Conservation (phyloP, 75 land plant genomes). For the Ceratopteris richardii region DNA sequence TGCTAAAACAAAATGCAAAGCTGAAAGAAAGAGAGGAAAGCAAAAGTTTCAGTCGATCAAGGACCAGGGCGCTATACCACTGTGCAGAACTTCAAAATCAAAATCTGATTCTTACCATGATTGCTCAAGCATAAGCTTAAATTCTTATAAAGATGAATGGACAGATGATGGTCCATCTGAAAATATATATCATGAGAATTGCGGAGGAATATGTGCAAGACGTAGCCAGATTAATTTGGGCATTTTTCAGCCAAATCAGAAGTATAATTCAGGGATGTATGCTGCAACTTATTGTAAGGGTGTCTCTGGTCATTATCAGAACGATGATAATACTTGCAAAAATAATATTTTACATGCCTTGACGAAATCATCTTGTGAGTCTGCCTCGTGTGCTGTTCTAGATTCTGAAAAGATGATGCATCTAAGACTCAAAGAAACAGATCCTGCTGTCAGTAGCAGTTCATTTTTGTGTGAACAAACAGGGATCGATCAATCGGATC, state of each 20-base stretch:
- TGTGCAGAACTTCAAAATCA: background rate
- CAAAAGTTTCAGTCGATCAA: background rate
- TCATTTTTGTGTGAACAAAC: background rate
- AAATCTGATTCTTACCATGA: background rate
- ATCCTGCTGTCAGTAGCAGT: slow-evolving; percentile 5
- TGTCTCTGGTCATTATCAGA: background rate
- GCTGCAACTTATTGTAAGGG: background rate
- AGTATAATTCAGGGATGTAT: background rate
- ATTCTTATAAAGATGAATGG: slow-evolving; percentile 8
- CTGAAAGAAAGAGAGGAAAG: background rate
- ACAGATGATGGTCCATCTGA: slow-evolving; percentile 2
- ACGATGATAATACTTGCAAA: background rate
- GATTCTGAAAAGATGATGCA: background rate
- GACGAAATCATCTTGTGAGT: background rate
- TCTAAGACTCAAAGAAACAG: background rate
- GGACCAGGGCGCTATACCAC: background rate
- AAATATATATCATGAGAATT: background rate
- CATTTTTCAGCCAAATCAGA: background rate
- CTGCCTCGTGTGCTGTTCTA: background rate
- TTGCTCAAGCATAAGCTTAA: background rate
- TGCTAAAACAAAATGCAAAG: background rate
- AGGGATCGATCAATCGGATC: background rate
- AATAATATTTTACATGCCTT: background rate
- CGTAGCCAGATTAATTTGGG: background rate
- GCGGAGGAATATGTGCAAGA: background rate